Conservation (phyloP, 108 stramenopile species). For the Nitzschia sp. region DNA sequence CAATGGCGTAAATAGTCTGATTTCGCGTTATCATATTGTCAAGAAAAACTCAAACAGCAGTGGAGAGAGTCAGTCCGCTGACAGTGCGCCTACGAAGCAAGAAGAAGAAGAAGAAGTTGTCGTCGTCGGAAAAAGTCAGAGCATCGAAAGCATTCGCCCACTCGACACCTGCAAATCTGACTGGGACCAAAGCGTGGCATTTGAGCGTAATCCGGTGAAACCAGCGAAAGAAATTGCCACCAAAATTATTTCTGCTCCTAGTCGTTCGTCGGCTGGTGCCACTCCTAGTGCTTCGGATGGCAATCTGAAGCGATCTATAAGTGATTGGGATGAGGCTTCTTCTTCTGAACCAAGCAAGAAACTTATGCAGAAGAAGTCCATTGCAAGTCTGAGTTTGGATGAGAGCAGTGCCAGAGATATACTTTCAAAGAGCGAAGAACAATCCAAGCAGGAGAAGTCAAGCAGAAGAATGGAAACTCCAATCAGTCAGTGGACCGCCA, state of each 20-base stretch:
- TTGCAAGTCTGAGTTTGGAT: background rate
- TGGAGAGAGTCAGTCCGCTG: background rate
- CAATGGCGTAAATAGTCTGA: background rate
- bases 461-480: background rate
- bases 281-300: background rate
- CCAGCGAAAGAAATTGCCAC: background rate
- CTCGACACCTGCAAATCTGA: background rate
- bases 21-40: conserved; percentile 9
- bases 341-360: background rate
- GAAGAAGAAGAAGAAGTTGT: background rate
- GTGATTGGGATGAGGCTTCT: background rate
- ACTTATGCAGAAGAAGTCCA: background rate
- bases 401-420: background rate
- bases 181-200: background rate
- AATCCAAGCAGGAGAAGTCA: background rate
- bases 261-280: background rate
- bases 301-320: background rate
- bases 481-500: background rate
- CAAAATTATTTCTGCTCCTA: background rate
- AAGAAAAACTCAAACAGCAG: background rate
- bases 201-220: background rate
- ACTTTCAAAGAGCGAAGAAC: background rate
- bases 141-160: background rate
- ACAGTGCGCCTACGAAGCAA: background rate
- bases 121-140: background rate